Percentiles rank a stretch among this genome's conserved stretches.
phyloP scores from a whole-genome alignment of 352 stramenopile genomes.

The Phytophthora meadii region DNA sequence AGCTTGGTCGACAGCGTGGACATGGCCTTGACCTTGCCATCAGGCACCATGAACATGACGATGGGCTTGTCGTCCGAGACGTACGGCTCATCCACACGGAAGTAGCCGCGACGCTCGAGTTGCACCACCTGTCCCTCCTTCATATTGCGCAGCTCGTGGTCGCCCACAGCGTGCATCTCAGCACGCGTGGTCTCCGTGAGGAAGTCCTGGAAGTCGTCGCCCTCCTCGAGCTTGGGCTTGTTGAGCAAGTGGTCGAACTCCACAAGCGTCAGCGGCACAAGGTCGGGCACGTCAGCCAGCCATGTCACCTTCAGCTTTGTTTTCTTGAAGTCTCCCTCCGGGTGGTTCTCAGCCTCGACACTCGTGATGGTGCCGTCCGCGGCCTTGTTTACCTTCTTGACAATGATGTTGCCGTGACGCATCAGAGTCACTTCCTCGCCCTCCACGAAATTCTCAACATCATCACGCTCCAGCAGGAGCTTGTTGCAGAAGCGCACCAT shows the following conservation, averaged over 20 bases:
- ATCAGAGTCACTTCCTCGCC: conserved; percentile 98
- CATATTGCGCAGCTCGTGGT: conserved; percentile 95
- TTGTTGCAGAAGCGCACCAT: conserved; percentile 89
- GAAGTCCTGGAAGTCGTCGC: conserved; percentile 97
- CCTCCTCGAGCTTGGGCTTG: conserved; percentile 99
- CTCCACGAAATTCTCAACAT: conserved; percentile 93
- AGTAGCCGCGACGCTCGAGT: conserved; percentile 98
- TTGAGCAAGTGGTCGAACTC: conserved; percentile 99
- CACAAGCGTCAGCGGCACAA: conserved; percentile 91
- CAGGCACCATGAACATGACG: conserved; percentile 98
- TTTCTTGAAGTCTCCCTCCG: conserved; percentile 93
- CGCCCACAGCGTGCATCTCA: conserved; percentile 93
- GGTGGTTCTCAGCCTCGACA: conserved; percentile 80
- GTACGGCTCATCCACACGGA: conserved; percentile 91
- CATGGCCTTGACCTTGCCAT: conserved; percentile 95
- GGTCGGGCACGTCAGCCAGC: conserved; percentile 92
- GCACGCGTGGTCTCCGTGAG: conserved; percentile 96
- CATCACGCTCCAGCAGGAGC: conserved; percentile 96
- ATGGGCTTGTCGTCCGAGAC: conserved; percentile 90
- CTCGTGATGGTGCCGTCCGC: conserved; percentile 56
- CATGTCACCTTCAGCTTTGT: conserved; percentile 97
- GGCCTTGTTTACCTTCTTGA: conserved; percentile 77
- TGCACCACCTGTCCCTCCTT: conserved; percentile 97
- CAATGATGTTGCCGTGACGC: conserved; percentile 95
- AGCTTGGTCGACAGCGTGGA: conserved; percentile 90